Conservation (phyloP, 345 rosid genomes). For the Diplotaxis tenuifolia region DNA sequence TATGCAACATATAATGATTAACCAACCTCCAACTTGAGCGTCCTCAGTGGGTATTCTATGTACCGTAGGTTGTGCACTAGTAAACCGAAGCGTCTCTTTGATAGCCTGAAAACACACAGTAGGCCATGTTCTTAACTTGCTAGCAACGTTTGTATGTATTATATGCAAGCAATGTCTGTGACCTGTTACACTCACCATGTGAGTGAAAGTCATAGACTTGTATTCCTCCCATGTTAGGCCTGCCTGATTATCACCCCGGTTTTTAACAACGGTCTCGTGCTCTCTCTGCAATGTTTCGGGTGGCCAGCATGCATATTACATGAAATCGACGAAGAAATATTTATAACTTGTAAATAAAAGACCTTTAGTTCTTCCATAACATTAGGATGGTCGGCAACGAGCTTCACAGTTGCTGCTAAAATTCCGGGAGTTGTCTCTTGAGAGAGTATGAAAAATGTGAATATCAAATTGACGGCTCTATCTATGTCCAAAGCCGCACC, state of each 20-base stretch:
- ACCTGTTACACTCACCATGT: background rate
- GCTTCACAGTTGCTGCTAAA: background rate
- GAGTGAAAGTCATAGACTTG: background rate
- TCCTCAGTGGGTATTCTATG: slow-evolving; percentile 2
- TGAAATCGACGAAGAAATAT: background rate
- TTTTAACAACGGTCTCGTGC: background rate
- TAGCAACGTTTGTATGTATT: background rate
- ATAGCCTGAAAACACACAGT: background rate
- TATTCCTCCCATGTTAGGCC: background rate
- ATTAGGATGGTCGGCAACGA: background rate
- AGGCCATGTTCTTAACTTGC: background rate
- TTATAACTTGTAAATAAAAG: too few relatives aligned
- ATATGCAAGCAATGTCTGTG: background rate
- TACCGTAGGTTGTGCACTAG: slow-evolving; percentile 13
- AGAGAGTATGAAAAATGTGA: background rate
- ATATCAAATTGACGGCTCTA: background rate
- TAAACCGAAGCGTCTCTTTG: slow-evolving; percentile 20
- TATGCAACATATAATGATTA: background rate
- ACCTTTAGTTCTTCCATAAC: background rate
- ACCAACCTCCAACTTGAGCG: background rate
- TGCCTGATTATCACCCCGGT: background rate
- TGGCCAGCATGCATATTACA: background rate
- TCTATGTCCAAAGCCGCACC: background rate
- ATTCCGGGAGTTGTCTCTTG: background rate
- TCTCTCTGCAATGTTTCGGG: background rate